A percentile compares a stretch with the other conserved stretches of the same genome.
phyloP scores from a whole-genome alignment of 1,284 basidiomycete species.

The Porodaedalea pini region DNA sequence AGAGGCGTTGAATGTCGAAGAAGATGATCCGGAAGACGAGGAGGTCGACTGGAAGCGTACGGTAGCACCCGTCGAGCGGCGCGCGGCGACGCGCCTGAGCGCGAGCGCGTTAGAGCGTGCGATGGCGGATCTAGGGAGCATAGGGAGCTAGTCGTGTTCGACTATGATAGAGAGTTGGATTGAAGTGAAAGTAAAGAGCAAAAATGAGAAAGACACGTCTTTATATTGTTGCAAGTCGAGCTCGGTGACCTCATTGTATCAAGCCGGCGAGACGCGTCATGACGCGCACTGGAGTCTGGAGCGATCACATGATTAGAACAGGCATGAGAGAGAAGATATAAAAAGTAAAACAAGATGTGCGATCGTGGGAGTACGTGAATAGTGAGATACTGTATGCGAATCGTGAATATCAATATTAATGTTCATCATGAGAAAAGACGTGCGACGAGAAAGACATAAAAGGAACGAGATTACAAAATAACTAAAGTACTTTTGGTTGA shows the following conservation, averaged over 20 bases:
- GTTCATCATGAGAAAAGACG: neutral
- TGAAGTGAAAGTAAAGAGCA: neutral
- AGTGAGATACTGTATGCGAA: neutral
- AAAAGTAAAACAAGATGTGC: too few relatives aligned
- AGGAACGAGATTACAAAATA: neutral
- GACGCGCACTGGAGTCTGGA: neutral
- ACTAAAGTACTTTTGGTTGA: conserved; percentile 7
- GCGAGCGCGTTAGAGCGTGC: neutral
- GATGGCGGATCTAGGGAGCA: neutral
- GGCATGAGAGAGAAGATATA: neutral
- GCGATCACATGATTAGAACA: neutral
- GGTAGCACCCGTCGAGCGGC: neutral
- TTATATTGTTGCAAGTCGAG: neutral
- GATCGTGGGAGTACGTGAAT: too few relatives aligned
- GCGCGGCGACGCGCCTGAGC: neutral
- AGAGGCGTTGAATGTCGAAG: conserved; percentile 5
- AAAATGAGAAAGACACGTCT: neutral
- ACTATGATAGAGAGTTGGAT: neutral
- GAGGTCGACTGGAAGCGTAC: conserved; percentile 7
- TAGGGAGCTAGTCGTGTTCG: neutral
- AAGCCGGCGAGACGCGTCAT: neutral
- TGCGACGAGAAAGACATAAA: neutral
- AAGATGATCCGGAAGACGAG: neutral
- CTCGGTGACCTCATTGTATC: neutral
- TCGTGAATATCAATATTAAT: too few relatives aligned